phyloP scores from a whole-genome alignment of 306 rosid species.

The Lotus japonicus region DNA sequence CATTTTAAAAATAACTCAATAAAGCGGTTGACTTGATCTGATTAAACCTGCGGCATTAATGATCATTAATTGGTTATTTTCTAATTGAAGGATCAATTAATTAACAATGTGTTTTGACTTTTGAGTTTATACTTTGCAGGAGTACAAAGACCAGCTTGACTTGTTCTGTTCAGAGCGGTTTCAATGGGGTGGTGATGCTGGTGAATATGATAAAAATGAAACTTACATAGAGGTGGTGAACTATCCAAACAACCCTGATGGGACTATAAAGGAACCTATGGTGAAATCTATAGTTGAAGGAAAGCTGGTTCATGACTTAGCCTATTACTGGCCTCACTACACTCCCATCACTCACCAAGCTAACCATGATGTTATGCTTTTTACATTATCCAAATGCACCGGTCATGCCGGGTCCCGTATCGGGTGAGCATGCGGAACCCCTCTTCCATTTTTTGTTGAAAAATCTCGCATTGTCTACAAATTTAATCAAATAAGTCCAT shows the following conservation, averaged over 20 bases:
- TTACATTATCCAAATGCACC: conserved; percentile 85
- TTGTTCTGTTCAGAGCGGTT: conserved; percentile 38
- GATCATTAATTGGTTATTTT: background rate
- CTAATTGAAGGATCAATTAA: background rate
- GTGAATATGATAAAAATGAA: conserved; percentile 34
- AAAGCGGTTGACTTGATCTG: background rate
- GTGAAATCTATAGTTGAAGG: conserved; percentile 31
- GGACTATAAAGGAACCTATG: conserved; percentile 34
- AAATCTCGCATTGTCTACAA: no score
- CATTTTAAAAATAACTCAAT: background rate
- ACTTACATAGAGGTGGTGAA: conserved; percentile 70
- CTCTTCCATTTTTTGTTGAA: background rate
- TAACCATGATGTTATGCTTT: conserved; percentile 60
- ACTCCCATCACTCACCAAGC: conserved; percentile 52
- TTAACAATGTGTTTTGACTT: background rate
- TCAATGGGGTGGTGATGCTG: conserved; percentile 80
- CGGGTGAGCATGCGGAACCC: conserved; percentile 37
- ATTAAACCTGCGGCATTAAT: background rate
- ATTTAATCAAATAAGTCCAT: no score
- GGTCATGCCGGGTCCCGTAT: conserved; percentile 93
- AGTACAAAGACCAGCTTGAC: conserved; percentile 43
- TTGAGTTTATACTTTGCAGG: conserved; percentile 46
- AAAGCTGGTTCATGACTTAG: conserved; percentile 55
- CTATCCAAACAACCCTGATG: conserved; percentile 82
- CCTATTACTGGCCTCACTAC: conserved; percentile 91